These are phyloP conservation scores for Miscanthus lutarioriparius DNA, from an alignment of 176 grass and related monocot genomes.

Conservation along the genomic window DNA sequence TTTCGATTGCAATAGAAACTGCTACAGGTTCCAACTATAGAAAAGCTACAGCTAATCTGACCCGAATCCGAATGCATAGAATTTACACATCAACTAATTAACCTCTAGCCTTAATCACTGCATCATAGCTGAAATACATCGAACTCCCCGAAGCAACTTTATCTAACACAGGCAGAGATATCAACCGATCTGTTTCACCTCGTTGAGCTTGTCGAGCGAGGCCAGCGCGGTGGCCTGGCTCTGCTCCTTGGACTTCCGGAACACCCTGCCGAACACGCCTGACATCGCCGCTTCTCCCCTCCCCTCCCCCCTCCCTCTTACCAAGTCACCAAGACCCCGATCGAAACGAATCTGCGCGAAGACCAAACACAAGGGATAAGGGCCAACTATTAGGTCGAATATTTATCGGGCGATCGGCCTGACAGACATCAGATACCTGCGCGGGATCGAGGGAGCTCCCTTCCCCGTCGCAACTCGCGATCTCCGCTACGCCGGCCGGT, in stretches of 20 bases:
- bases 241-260: constrained; percentile 73
- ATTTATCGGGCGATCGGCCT: neutral
- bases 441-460: neutral
- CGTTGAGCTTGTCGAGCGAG: constrained; percentile 79
- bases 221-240: constrained; percentile 61
- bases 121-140: neutral
- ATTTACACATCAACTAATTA: neutral
- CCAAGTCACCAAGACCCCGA: neutral
- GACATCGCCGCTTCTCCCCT: constrained; percentile 37
- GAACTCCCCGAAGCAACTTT: neutral
- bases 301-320: neutral
- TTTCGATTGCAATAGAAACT: neutral
- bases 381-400: neutral
- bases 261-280: constrained; percentile 61
- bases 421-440: neutral
- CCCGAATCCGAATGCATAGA: neutral
- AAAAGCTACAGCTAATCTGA: constrained; percentile 3
- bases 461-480: neutral
- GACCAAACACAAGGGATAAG: neutral
- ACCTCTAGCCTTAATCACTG: neutral
- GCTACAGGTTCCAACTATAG: neutral
- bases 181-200: constrained; percentile 39
- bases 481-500: neutral
- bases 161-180: neutral
- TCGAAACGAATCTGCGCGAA: constrained; percentile 30